Conservation (phyloP, 2,329 filamentous ascomycete genomes). For the Leptographium radiaticola region DNA sequence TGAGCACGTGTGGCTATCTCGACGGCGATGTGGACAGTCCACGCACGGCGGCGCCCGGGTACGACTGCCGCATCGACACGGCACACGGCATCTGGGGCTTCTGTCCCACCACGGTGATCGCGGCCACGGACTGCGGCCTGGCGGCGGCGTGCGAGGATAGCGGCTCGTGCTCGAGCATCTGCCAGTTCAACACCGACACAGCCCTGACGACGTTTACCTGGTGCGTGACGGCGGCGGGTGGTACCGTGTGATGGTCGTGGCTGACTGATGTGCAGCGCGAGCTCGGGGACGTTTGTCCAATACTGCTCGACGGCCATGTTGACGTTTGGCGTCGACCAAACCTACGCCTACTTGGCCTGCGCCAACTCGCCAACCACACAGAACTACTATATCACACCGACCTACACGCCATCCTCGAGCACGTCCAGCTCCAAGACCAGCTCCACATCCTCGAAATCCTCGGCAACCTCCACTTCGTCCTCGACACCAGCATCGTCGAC, state of each 20-base stretch:
- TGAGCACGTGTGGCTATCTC: slow-evolving; percentile 18
- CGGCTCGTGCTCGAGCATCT: slow-evolving; percentile 19
- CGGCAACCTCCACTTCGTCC: neutral
- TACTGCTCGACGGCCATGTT: slow-evolving; percentile 23
- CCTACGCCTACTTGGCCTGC: slow-evolving; percentile 23
- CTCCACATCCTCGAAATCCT: neutral
- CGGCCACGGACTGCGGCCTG: slow-evolving; percentile 24
- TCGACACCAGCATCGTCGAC: neutral
- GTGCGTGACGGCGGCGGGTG: slow-evolving; percentile 12
- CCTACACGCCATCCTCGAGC: neutral
- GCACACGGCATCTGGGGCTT: slow-evolving; percentile 24
- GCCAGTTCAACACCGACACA: slow-evolving; percentile 14
- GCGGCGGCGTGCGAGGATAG: slow-evolving; percentile 23
- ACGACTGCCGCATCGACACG: slow-evolving; percentile 23
- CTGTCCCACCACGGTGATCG: slow-evolving; percentile 22
- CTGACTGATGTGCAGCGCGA: neutral
- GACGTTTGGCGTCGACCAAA: slow-evolving; percentile 18
- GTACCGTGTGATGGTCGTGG: neutral
- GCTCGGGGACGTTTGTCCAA: slow-evolving; percentile 4
- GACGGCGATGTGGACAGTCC: slow-evolving; percentile 17
- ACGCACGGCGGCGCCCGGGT: slow-evolving; percentile 21
- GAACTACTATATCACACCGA: slow-evolving; percentile 2
- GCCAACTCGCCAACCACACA: slow-evolving; percentile 7
- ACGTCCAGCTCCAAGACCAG: neutral
- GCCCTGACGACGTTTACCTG: slow-evolving; percentile 22